Base-by-base conservation (phyloP, 768 basidiomycete genomes). In the Cystobasidium tubakii region DNA sequence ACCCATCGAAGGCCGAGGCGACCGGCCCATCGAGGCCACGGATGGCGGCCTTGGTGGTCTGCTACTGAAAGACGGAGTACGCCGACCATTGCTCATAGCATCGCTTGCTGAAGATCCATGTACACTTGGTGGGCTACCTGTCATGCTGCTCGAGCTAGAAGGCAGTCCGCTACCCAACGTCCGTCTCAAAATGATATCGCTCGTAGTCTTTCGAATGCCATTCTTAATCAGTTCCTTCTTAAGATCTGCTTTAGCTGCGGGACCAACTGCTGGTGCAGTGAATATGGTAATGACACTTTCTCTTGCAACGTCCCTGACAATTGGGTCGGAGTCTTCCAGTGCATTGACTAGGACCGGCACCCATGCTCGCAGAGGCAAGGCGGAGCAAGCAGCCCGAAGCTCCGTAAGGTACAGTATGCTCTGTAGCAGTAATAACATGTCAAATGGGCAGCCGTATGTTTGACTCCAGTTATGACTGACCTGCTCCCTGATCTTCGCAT, bases 281-380 rank as follows among this genome's bases (percentile, higher is more conserved):
- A 97, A 95, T 69, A 99, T 84, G 76, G 89, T 87, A 19, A 96
- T 85, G 73, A 92, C 86, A 0, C 91, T 88, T 77, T 86, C 85
- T 62, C 88, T 87, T 9, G 94, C 89, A 79, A 88, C 88, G 70
- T 92, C 89, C 54, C 96, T 89, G 66, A 98, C 96, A 77, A 87
- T 87, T 23, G 89, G 86, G 79, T 99, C 96, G 0, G 88, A 87
- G 81, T 98, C 95, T 83, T 97, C 91, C 34, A 99, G 84, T 44
- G 88, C 84, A 70, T 88, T 90, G 39, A 97, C 91, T 63, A 99
- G 86, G 15, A 85, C 82, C 0, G 89, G 81, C 36, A 95, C 85
- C 82, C 89, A 97, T 4, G 90, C 86, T 55, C 89, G 86, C 53
- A 96, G 86, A 74, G 75, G 74, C 15, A 76, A 67, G 0, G 75